Base-by-base conservation (phyloP, 2,329 filamentous ascomycete species). In the Stachybotrys chlorohalonatus region DNA sequence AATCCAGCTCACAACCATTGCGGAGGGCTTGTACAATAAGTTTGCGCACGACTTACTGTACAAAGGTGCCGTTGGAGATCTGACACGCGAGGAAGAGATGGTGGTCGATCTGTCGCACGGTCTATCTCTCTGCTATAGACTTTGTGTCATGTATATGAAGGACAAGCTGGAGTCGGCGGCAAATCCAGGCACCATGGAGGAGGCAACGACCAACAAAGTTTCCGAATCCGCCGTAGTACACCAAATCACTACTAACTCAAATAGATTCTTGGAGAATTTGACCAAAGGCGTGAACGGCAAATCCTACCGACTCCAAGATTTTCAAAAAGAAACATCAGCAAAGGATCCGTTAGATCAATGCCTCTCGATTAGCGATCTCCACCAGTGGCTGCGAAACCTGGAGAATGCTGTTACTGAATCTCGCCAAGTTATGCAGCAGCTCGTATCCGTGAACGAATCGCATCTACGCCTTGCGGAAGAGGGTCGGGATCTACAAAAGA, bases 21-120 rank as follows among this genome's bases (percentile, higher is more conserved):
- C 55, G 13, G 54, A 57, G 11, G 46, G 52, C 36, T 50, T 59
- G 2, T 59, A 57, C 39, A 59, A 59, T 50, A 54, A 49, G n/a
- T 15, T 59, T 50, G 54, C 53, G 6, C 55, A 59, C 36, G 49
- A 47, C 3, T 48, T 57, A 1, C 47, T 59, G 15, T 57, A 59
- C 52, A 59, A 59, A 17, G 16, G 45, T 9, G 13, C 53, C 11
- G 17, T 49, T 45, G 31, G 24, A 24, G 11, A 6, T 46, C 39
- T 59, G 31, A 54, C 50, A 32, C 52, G 49, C 1, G n/a, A 54
- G 16, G 55, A 59, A 11, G 57, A 59, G 45, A 57, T 57, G 11
- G 52, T 59, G 13, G 31, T 59, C 5, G 55, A 57, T n/a, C 50
- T 55, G 50, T 45, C 55, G 2, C 55, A 56, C 47, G 55, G 57